Base-by-base conservation (phyloP, 345 rosid species). In the Populus euphratica region DNA sequence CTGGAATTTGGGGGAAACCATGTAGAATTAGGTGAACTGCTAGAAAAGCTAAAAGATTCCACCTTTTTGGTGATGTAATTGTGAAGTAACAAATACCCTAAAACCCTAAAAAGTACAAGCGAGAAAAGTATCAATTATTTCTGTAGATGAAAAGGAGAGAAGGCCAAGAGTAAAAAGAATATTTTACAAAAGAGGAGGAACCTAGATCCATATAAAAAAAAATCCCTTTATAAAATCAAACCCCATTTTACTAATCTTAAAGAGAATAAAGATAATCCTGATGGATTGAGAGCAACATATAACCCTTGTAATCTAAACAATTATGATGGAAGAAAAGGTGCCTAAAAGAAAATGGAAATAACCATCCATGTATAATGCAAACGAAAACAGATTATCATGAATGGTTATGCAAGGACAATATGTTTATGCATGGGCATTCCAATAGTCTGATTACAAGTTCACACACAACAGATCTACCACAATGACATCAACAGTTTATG, bases 31-130 rank as follows among this genome's bases (percentile, higher is more conserved):
- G 36, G 13, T 56, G 56, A 16, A 38, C 44, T 67, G 27, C 18
- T 78, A 72, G 73, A 70, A 79, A 43, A 77, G 68, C 33, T 41
- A 23, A 73, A 77, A 61, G 5, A 33, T 36, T 71, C 23, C 25
- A 10, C 36, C 61, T 73, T 6, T 43, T 39, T 11, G 17, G 43
- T 21, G 8, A 23, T 31, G 17, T 21, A 72, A 72, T 39, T 73
- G 54, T 65, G 72, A 73, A 65, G 29, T 63, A 12, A 63, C 36
- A 69, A 84, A 85, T 82, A 83, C 90, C 89, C 87, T 85, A 86
- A 92, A 90, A 88, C 91, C 86, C 59, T 27, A 38, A 62, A 9
- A 78, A 78, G 70, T 31, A 66, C 69, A 29, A 25, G 70, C 38
- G 38, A 44, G 29, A 70, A 72, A 56, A 33, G 61, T 41, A 39